These are phyloP conservation scores for Stygiomarasmius scandens DNA, from an alignment of 1,284 basidiomycete species.

Conservation along the genomic window DNA sequence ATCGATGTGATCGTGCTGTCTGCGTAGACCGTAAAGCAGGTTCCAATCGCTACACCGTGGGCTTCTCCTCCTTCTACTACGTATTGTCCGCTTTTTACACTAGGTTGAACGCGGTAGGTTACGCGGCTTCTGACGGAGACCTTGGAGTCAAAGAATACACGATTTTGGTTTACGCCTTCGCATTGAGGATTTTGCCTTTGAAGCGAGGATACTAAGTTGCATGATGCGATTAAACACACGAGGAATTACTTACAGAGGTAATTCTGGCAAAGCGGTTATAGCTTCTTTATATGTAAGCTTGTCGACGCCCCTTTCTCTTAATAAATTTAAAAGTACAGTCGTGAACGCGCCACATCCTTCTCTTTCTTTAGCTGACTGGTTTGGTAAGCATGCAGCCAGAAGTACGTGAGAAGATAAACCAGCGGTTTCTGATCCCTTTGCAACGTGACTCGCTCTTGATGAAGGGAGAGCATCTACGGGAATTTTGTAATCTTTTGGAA, in stretches of 20 bases:
- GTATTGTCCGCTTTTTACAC: conserved; percentile 6
- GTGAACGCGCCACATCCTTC: conserved; percentile 19
- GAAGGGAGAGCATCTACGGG: not conserved
- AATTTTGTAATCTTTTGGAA: conserved; percentile 3
- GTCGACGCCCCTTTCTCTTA: conserved; percentile 6
- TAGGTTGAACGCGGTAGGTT: conserved; percentile 8
- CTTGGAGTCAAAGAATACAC: conserved; percentile 21
- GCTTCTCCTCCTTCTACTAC: conserved; percentile 20
- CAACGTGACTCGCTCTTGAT: conserved; percentile 5
- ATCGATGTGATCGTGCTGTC: not conserved
- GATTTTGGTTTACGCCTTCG: conserved; percentile 20
- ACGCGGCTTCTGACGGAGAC: conserved; percentile 10
- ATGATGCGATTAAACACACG: not conserved
- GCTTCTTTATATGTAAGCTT: conserved; percentile 20
- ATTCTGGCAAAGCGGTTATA: conserved; percentile 10
- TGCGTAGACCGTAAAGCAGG: conserved; percentile 13
- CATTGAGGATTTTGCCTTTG: conserved; percentile 25
- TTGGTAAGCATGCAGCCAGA: conserved; percentile 20
- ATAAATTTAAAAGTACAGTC: conserved; percentile 12
- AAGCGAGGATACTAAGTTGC: not conserved
- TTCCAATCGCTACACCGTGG: conserved; percentile 19
- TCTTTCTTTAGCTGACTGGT: conserved; percentile 19
- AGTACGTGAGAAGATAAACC: conserved; percentile 22
- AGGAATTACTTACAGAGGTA: conserved; percentile 11
- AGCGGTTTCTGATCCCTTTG: not conserved